phyloP scores from a whole-genome alignment of 192 early-diverging fungal species.

The Coemansia sp. region DNA sequence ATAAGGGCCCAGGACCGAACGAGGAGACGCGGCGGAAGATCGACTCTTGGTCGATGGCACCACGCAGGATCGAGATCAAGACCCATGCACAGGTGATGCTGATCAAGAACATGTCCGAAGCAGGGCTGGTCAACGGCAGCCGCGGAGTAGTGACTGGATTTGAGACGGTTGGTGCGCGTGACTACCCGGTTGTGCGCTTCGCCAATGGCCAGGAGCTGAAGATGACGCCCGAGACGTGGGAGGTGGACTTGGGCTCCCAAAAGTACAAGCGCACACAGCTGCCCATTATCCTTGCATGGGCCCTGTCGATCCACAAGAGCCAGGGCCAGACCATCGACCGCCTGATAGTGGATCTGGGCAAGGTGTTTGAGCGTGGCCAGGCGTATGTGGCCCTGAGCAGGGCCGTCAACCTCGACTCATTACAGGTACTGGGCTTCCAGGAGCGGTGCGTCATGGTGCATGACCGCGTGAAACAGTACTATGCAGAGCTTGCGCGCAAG shows the following conservation, averaged over 20 bases:
- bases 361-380: slow-evolving; percentile 81
- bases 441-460: slow-evolving; percentile 69
- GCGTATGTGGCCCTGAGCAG: slow-evolving; percentile 85
- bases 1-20: neutral
- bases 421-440: slow-evolving; percentile 73
- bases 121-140: slow-evolving; percentile 76
- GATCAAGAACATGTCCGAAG: slow-evolving; percentile 68
- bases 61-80: slow-evolving; percentile 66
- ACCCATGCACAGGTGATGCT: slow-evolving; percentile 84
- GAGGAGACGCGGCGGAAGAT: slow-evolving; percentile 36
- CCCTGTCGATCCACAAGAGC: slow-evolving; percentile 83
- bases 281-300: slow-evolving; percentile 83
- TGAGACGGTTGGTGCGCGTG: slow-evolving; percentile 21
- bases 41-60: slow-evolving; percentile 45
- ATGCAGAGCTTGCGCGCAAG: slow-evolving; percentile 52
- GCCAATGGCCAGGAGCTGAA: slow-evolving; percentile 51
- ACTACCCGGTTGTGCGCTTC: slow-evolving; percentile 52
- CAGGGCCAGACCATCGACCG: slow-evolving; percentile 85
- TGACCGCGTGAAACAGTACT: slow-evolving; percentile 68
- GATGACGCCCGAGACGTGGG: slow-evolving; percentile 57
- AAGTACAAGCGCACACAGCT: slow-evolving; percentile 56
- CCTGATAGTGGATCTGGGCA: slow-evolving; percentile 70
- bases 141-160: slow-evolving; percentile 62
- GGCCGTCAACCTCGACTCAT: slow-evolving; percentile 65
- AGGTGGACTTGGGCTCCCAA: slow-evolving; percentile 53